A percentile compares a stretch with the other conserved stretches of the same genome.
Conservation (phyloP, 805 yeast species). For the Myxozyma vanderwaltii region DNA sequence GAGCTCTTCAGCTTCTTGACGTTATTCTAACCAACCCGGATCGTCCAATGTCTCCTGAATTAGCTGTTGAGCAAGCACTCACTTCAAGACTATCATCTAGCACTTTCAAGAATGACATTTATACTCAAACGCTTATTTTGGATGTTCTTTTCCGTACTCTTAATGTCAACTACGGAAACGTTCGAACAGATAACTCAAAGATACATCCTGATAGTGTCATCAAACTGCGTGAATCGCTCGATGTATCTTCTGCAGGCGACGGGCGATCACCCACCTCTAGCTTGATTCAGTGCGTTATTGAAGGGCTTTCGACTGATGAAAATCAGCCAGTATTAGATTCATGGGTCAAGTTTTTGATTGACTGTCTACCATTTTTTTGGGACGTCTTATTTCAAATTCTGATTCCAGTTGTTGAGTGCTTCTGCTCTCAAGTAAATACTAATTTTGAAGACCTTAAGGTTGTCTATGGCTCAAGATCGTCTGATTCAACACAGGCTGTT, state of each 20-base stretch:
- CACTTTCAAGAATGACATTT: slow-evolving; percentile 29
- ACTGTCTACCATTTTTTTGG: slow-evolving; percentile 54
- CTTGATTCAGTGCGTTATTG: slow-evolving; percentile 48
- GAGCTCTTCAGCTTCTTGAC: slow-evolving; percentile 31
- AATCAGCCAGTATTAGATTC: slow-evolving; percentile 50
- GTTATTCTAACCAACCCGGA: slow-evolving; percentile 28
- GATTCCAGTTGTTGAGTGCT: slow-evolving; percentile 55
- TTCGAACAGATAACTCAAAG: slow-evolving; percentile 19
- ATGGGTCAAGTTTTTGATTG: slow-evolving; percentile 55
- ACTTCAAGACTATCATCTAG: slow-evolving; percentile 28
- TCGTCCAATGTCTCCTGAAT: slow-evolving; percentile 20
- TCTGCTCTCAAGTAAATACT: slow-evolving; percentile 47
- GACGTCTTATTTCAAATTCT: slow-evolving; percentile 59
- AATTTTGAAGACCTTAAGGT: slow-evolving; percentile 42
- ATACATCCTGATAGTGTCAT: slow-evolving; percentile 30
- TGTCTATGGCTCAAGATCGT: slow-evolving; percentile 20
- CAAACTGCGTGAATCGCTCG: slow-evolving; percentile 31
- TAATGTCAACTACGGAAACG: slow-evolving; percentile 30
- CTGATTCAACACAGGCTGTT: background rate
- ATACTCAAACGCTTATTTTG: slow-evolving; percentile 30
- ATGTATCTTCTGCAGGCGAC: slow-evolving; percentile 11
- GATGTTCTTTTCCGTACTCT: slow-evolving; percentile 31
- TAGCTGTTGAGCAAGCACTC: slow-evolving; percentile 32
- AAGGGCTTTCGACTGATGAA: slow-evolving; percentile 52
- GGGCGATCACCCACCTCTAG: slow-evolving; percentile 29